Base-by-base conservation (phyloP, 257 asterid genomes). In the Cinchona pubescens region DNA sequence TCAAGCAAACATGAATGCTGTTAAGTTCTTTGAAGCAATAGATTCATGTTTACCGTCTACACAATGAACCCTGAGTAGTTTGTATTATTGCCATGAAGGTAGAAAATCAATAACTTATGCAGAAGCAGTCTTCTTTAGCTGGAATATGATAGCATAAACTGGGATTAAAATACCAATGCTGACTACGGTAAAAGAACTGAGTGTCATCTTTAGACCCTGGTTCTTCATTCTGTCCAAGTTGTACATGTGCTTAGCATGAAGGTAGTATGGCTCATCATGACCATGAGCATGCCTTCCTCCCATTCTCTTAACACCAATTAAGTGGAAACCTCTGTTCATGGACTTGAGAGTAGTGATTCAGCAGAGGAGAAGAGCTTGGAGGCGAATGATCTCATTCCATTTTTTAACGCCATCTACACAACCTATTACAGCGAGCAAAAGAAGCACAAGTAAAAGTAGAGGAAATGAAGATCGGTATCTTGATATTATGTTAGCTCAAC, bases 211-310 rank as follows among this genome's bases (percentile, higher is more conserved):
- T 76, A 88, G 76, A 55, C 65, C 74, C 90, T 88, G 94, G 77
- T 88, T 65, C 59, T 81, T 87, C 97, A 89, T 89, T 84, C 88
- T 81, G 83, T 92, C 96, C 86, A 92, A 79, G 89, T 92, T 92
- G 89, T 91, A 91, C 98, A 92, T 92, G 88, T 89, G 97, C 85
- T 93, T 91, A 7, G 97, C 91, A n/a, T 93, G 97, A 67, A 93
- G 86, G 85, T 93, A 91, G 77, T 32, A 89, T 10, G 94, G 95
- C 84, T 88, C 97, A 23, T 91, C 95, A 48, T 91, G 93, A 29
- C 93, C 96, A 75, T 85, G 86, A 46, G 56, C 86, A 64, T 89
- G 96, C 42, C 93, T 96, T 79, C 96, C 96, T 77, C 97, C 96
- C 97, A 93, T 93, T 81, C 81, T 83, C 88, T 83, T 88, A 37